Evolutionary conservation across 129 eudicot species (phyloP).

Genomic region (Glebionis coronaria): DNA sequence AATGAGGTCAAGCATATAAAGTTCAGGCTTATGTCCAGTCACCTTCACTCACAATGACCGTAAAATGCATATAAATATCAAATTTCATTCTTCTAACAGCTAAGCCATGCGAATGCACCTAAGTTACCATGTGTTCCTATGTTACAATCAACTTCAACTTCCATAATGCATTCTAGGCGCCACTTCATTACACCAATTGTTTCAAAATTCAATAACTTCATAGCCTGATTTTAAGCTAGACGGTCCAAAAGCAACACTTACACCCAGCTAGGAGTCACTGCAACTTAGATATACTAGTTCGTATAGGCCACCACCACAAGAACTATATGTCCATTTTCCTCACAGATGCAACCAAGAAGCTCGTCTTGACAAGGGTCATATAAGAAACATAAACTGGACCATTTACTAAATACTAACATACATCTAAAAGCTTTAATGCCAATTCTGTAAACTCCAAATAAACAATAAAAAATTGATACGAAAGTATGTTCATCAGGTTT

Average conservation of each 20-base stretch:
- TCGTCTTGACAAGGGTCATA: not conserved
- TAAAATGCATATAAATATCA: not conserved
- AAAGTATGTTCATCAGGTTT: not conserved
- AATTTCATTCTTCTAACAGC: not conserved
- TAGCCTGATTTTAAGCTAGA: not conserved
- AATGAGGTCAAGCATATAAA: not conserved
- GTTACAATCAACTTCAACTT: not conserved
- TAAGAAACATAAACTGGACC: not conserved
- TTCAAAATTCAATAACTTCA: not conserved
- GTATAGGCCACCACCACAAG: not conserved
- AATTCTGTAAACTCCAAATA: not conserved
- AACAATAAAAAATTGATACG: not conserved
- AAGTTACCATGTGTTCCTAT: slow-evolving; percentile 3
- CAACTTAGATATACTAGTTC: not conserved
- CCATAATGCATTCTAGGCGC: not conserved
- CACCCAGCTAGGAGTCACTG: not conserved
- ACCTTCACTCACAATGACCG: too few relatives aligned
- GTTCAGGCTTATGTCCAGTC: too few relatives aligned
- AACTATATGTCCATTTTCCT: not conserved
- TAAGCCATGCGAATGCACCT: not conserved
- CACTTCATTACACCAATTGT: slow-evolving; percentile 6
- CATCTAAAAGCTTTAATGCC: not conserved
- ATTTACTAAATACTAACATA: not conserved
- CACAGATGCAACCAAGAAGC: not conserved
- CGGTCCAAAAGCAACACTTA: not conserved